phyloP scores from a whole-genome alignment of 768 basidiomycete genomes.

The Mycena epipterygia region DNA sequence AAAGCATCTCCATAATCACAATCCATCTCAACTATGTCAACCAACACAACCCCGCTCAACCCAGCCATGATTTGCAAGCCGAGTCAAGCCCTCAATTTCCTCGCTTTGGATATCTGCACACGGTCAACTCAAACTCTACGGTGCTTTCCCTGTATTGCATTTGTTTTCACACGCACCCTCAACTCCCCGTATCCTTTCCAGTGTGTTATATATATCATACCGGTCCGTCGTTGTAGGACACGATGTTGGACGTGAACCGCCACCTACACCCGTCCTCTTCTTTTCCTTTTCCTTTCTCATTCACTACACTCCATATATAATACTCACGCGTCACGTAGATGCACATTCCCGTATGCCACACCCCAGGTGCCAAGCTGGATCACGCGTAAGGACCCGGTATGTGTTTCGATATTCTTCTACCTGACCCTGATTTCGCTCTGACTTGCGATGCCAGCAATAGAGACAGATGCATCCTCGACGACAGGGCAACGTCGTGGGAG shows the following conservation, averaged over 20 bases:
- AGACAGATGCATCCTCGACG: not conserved
- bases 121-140: not conserved
- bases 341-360: not conserved
- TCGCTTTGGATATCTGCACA: not conserved
- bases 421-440: not conserved
- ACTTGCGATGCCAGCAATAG: not conserved
- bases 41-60: not conserved
- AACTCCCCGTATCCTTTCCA: conserved; percentile 1
- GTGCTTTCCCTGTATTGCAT: not conserved
- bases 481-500: not conserved
- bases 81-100: not conserved
- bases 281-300: not conserved
- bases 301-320: not conserved
- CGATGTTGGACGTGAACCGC: not conserved
- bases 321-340: not conserved
- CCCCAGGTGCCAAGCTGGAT: not conserved
- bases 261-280: not conserved
- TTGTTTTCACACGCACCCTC: not conserved
- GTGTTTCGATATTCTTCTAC: not conserved
- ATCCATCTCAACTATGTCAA: not conserved
- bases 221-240: not conserved
- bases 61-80: not conserved
- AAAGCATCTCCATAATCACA: not conserved
- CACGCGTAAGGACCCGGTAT: not conserved
- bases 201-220: not conserved